phyloP scores from a whole-genome alignment of 768 basidiomycete species.

The Russula dissimulans region DNA sequence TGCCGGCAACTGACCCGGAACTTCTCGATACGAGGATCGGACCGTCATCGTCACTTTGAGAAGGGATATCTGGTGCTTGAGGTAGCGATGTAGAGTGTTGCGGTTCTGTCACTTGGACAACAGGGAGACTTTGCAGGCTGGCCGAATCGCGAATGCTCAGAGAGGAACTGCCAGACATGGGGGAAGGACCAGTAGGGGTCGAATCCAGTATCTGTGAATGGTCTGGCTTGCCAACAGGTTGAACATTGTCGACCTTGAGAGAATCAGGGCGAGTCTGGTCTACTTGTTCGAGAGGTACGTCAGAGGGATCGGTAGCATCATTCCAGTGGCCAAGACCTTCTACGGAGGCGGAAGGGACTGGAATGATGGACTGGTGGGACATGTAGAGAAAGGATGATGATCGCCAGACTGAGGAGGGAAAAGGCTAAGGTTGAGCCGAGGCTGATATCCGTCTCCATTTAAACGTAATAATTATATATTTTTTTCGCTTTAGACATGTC shows the following conservation, averaged over 20 bases:
- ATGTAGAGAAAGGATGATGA: neutral
- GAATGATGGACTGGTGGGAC: slow-evolving; percentile 15
- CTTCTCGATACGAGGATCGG: slow-evolving; percentile 21
- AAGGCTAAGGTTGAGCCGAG: neutral
- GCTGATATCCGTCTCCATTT: too few relatives aligned
- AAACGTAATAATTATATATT: too few relatives aligned
- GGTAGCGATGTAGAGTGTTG: slow-evolving; percentile 30
- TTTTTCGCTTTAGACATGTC: neutral
- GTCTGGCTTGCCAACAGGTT: slow-evolving; percentile 10
- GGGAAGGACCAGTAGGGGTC: slow-evolving; percentile 28
- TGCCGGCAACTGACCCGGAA: neutral
- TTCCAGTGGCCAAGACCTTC: slow-evolving; percentile 31
- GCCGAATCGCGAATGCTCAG: slow-evolving; percentile 39
- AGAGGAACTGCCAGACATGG: slow-evolving; percentile 28
- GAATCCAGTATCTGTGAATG: slow-evolving; percentile 25
- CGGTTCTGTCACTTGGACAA: slow-evolving; percentile 40
- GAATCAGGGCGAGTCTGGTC: slow-evolving; percentile 18
- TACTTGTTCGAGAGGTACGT: slow-evolving; percentile 4
- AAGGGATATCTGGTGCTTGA: slow-evolving; percentile 22
- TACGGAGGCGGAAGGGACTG: slow-evolving; percentile 5
- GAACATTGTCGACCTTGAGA: slow-evolving; percentile 16
- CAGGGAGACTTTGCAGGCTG: slow-evolving; percentile 54
- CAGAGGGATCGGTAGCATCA: slow-evolving; percentile 1
- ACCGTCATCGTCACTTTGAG: slow-evolving; percentile 9
- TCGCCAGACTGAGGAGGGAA: neutral